Evolutionary conservation across 352 stramenopile genomes (phyloP).

Genomic region (Phytophthora tentaculata): DNA sequence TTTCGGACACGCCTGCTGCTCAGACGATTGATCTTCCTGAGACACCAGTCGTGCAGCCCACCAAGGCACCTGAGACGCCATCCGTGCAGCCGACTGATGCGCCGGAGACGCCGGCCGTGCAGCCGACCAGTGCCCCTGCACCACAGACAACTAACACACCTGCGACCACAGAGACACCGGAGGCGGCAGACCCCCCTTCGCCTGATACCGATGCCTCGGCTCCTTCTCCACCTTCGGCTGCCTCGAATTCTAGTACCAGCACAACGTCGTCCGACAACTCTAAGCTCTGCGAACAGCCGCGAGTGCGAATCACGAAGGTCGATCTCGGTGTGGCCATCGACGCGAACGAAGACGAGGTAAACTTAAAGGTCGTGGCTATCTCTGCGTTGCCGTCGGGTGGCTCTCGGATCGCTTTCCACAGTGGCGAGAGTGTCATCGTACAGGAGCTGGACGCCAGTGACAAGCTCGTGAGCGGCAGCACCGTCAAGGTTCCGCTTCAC

Average conservation of each 20-base stretch:
- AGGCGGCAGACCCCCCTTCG: neutral
- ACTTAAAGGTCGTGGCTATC: conserved; percentile 56
- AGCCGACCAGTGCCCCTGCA: too few relatives aligned
- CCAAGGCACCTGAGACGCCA: too few relatives aligned
- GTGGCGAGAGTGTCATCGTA: conserved; percentile 50
- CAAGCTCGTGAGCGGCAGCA: conserved; percentile 45
- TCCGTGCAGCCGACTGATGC: too few relatives aligned
- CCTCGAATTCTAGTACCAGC: conserved; percentile 5
- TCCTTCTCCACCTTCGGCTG: neutral
- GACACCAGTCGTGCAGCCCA: too few relatives aligned
- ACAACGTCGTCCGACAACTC: conserved; percentile 23
- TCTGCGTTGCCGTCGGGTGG: conserved; percentile 33
- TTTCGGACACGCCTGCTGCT: too few relatives aligned
- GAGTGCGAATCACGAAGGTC: conserved; percentile 47
- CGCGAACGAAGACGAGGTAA: conserved; percentile 53
- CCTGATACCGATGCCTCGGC: neutral
- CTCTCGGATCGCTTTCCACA: conserved; percentile 46
- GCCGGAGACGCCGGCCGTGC: too few relatives aligned
- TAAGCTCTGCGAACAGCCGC: conserved; percentile 50
- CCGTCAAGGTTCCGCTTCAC: conserved; percentile 44
- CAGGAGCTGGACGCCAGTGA: conserved; percentile 55
- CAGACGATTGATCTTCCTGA: too few relatives aligned
- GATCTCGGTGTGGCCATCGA: conserved; percentile 43
- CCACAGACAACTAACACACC: too few relatives aligned
- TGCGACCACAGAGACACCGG: too few relatives aligned